phyloP scores from a whole-genome alignment of 257 asterid species.

The Salvia splendens region DNA sequence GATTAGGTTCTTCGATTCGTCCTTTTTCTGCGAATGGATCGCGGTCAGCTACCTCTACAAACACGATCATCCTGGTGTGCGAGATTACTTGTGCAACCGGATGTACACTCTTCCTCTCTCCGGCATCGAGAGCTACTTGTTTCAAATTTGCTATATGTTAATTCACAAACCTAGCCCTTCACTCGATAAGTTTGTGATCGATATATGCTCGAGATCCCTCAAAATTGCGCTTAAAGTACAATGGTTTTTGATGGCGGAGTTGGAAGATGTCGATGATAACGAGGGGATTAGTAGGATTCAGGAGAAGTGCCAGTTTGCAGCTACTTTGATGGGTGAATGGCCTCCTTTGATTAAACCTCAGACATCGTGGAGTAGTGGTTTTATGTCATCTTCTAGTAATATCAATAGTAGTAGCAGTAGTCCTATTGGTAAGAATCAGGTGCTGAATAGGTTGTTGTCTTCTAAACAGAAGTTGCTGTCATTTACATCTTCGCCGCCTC shows the following conservation, averaged over 20 bases:
- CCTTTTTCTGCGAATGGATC: conserved; percentile 96
- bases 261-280: conserved; percentile 88
- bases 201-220: conserved; percentile 73
- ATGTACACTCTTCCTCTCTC: conserved; percentile 88
- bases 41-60: conserved; percentile 94
- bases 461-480: conserved; percentile 80
- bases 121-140: conserved; percentile 87
- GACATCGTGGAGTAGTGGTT: conserved; percentile 39
- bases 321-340: conserved; percentile 96
- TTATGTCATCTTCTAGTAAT: conserved; percentile 42
- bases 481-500: conserved; percentile 78
- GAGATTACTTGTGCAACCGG: conserved; percentile 89
- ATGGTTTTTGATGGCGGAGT: conserved; percentile 94
- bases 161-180: conserved; percentile 96
- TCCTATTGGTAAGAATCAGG: conserved; percentile 71
- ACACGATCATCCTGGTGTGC: conserved; percentile 88
- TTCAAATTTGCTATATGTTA: conserved; percentile 88
- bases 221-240: conserved; percentile 84
- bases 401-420: conserved; percentile 41
- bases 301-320: conserved; percentile 94
- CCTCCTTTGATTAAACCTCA: conserved; percentile 71
- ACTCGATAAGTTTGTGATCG: conserved; percentile 85
- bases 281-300: conserved; percentile 91
- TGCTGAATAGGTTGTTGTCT: conserved; percentile 73
- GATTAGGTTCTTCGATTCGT: conserved; percentile 81